Base-by-base conservation (phyloP, 805 yeast species). In the Saccharomyces mikatae region DNA sequence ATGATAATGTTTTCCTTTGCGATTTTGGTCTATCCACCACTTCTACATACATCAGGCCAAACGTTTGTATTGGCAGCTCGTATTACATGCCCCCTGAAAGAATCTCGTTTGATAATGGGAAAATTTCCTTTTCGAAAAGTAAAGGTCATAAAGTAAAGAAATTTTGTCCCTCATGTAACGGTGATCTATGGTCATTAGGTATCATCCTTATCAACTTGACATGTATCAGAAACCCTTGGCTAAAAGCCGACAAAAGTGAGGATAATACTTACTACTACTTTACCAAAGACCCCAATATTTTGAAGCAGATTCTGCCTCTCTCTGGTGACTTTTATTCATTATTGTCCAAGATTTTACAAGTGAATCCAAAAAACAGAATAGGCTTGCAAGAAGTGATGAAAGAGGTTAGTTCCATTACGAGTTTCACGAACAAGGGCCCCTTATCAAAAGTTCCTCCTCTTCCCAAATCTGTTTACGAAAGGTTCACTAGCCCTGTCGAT, bases 1-100 rank as follows among this genome's bases (percentile, higher is more conserved):
- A 69, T 77, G 53, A 77, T 73, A 54, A 74, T 85, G 56, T 79
- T 78, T 58, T 75, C 86, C 57, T 92, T 11, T 70, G 95, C 41
- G 99, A 92, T 72, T 92, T 94, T 71, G 98, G 98, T 3, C 76
- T 92, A 26, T 90, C 97, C 21, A 81, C 94, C 56, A 79, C 81
- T 52, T 76, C 79, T 8, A 72, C 75, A 47, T 72, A 67, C 55
- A 78, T 86, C 46, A 81, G 85, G 56, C 81, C 86, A 58, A 86
- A 87, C 62, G 82, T 84, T 17, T 89, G 96, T 59, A 81, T 95
- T 54, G 97, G 97, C 0, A 85, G 92, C 8, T 80, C 89, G 24
- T 91, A 88, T 71, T 90, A 90, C 71, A 90, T 91, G 96, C 87
- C 96, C 0, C 97, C 97, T 4, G 97, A 90, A 69, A 73, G 92